A percentile compares a stretch with the other conserved stretches of the same genome.
These are phyloP conservation scores for Ichthyophonus hoferi DNA, from an alignment of 208 protist genomes.

Conservation along the genomic window DNA sequence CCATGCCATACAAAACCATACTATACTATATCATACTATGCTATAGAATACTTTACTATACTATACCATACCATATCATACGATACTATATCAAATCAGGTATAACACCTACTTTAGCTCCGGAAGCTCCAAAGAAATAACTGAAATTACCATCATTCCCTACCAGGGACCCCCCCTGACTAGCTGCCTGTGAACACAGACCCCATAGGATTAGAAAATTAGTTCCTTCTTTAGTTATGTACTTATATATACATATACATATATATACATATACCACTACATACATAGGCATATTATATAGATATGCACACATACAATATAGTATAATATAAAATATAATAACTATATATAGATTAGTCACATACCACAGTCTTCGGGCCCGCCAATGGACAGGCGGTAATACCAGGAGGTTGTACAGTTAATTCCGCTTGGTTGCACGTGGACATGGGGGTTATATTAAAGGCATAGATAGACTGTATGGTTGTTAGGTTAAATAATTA, in stretches of 20 bases:
- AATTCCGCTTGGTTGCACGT: neutral
- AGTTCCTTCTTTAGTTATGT: too few relatives aligned
- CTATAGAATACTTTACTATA: too few relatives aligned
- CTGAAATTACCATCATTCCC: neutral
- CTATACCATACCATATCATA: too few relatives aligned
- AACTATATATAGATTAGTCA: neutral
- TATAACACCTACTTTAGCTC: too few relatives aligned
- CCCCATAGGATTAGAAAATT: too few relatives aligned
- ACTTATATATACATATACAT: too few relatives aligned
- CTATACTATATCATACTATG: too few relatives aligned
- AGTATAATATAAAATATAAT: neutral
- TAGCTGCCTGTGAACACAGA: neutral
- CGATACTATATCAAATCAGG: too few relatives aligned
- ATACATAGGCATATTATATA: too few relatives aligned
- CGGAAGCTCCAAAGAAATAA: neutral
- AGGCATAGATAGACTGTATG: constrained; percentile 14
- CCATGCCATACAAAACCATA: too few relatives aligned
- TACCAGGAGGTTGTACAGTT: neutral
- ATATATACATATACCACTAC: neutral
- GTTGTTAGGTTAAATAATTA: too few relatives aligned
- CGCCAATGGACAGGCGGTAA: constrained; percentile 10
- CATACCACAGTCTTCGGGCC: neutral
- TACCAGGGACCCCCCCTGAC: neutral
- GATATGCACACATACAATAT: neutral
- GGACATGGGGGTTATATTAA: constrained; percentile 6